Base-by-base conservation (phyloP, 495 filamentous ascomycete species). In the Hypoxylon fragiforme region DNA sequence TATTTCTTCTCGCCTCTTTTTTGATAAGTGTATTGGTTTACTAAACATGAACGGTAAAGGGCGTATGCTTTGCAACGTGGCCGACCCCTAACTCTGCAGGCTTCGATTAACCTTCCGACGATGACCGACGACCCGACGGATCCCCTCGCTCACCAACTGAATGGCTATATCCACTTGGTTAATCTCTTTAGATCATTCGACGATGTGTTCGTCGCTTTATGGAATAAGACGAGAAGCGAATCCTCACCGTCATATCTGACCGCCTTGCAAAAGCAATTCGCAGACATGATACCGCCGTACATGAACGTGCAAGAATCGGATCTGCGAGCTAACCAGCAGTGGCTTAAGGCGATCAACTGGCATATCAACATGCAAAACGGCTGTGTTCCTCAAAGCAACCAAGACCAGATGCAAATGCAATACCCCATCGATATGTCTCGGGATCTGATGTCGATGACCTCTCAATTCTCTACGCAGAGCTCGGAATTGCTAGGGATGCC, bases 271-370 rank as follows among this genome's bases (percentile, higher is more conserved):
- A 79, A 85, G 60, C 82, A 86, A 57, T 77, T 91, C 0, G 79
- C 75, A 11, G 81, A 86, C 16, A 80, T 85, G 11, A 70, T 89
- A 0, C 86, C 86, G 0, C 57, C 73, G 0, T 82, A 83, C 50
- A 75, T 89, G 35, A 81, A 83, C 42, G 74, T 78, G 37, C 83
- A 82, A 1, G 84, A 92, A 47, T 76, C 82, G 13, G 89, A 95
- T 61, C 72, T 91, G 7, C 76, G 82, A 7, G 75, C 83, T 6
- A 89, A 86, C 26, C 88, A 92, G 67, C 83, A 89, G 63, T 95
- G 90, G 90, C 78, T 92, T n/a, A 85, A 88, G 57, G 88, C 87
- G 19, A 85, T 86, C 62, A 79, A 88, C 1, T 94, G 90, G 90
- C 85, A 90, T 50, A 65, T 92, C 37, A 72, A 64, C 44, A 70